These are phyloP conservation scores for Xylaria sp. DNA, from an alignment of 2,329 filamentous ascomycete species.

Conservation along the genomic window DNA sequence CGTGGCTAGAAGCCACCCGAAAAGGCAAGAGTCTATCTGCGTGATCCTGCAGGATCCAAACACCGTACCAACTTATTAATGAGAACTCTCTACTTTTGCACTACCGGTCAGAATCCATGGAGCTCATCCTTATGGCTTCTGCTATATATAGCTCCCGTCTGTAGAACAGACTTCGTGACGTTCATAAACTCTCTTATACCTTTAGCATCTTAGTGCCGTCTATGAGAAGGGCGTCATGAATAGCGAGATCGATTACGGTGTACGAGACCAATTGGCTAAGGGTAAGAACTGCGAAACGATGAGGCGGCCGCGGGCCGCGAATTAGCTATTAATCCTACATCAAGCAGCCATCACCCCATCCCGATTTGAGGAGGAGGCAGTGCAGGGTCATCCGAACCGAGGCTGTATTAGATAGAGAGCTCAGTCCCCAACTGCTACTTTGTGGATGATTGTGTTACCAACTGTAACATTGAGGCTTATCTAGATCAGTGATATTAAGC, in stretches of 20 bases:
- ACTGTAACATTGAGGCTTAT: neutral
- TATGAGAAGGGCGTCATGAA: neutral
- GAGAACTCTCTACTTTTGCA: neutral
- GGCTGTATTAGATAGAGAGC: neutral
- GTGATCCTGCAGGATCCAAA: slow-evolving; percentile 31
- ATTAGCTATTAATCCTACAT: neutral
- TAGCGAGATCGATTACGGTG: neutral
- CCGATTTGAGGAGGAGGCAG: slow-evolving; percentile 11
- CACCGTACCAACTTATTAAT: neutral
- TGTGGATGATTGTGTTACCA: too few relatives aligned
- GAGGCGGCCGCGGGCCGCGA: slow-evolving; percentile 13
- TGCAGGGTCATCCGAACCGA: slow-evolving; percentile 4
- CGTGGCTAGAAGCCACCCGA: neutral
- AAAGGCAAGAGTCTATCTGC: slow-evolving; percentile 26
- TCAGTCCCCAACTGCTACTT: neutral
- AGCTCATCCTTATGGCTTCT: neutral
- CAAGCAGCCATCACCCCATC: neutral
- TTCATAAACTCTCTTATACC: neutral
- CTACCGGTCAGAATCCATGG: neutral
- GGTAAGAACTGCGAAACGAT: slow-evolving; percentile 1
- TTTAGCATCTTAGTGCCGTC: neutral
- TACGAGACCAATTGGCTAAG: neutral
- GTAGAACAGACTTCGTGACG: slow-evolving; percentile 7
- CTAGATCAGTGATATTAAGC: neutral
- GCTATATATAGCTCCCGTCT: slow-evolving; percentile 19